Base-by-base conservation (phyloP, 2,329 filamentous ascomycete genomes). In the Colletotrichum acutatum region DNA sequence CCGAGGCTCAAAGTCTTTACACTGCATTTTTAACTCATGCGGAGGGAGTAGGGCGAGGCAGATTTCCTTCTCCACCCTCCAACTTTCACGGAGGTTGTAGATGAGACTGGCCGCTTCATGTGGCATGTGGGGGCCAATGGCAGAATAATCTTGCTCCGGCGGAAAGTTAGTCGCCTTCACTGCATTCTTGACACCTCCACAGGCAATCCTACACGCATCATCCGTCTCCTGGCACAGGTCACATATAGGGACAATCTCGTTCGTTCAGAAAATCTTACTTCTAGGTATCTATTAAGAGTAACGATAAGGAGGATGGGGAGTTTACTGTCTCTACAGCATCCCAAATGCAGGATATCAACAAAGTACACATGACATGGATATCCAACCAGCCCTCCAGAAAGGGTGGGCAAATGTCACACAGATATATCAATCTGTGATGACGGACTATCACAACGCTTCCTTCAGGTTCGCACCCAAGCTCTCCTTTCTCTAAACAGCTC, bases 401-500 rank as follows among this genome's bases (percentile, higher is more conserved):
- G 12, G 0, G 8, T 49, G 19, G 8, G 22, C 19, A n/a, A 49
- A 49, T n/a, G 19, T 19, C 42, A 49, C 2, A 22, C 19, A 52
- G 30, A 54, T 42, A 49, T 30, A 24, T 22, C 26, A 9, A 60
- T 9, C 42, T 30, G 42, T 46, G 19, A 54, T 66, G 53, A 34
- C 32, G 5, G 34, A 34, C 7, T 49, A 9, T 49, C 19, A 49
- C 1, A 28, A 22, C 4, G 34, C 37, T 11, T 60, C 26, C 28
- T 37, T 24, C 30, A 64, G 53, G 66, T 69, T 72, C 54, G 69
- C 69, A 69, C 69, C 53, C 53, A 42, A 46, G 37, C 69, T 64
- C 53, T 24, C 59, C 24, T n/a, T n/a, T 64, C 42, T 72, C 59
- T 72, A 64, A 68, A 16, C 30, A 68, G 69, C 69, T 68, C 66